These are phyloP conservation scores for Protomyces arabidopsidicola DNA, from an alignment of 1,139 yeast species.

Conservation along the genomic window DNA sequence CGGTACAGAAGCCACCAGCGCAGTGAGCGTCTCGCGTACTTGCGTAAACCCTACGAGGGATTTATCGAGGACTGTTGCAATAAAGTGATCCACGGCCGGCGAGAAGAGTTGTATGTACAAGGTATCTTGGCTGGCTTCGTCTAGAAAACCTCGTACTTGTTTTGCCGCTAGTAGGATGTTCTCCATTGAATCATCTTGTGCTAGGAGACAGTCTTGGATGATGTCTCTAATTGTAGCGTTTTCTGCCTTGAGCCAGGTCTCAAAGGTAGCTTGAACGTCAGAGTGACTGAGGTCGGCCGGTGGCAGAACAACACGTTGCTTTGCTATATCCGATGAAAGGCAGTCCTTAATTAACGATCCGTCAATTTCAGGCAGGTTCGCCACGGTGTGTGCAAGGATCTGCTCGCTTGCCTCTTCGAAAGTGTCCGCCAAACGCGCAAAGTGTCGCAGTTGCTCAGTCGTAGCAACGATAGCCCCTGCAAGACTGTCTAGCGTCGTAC, in stretches of 20 bases:
- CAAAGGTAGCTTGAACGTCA: not conserved
- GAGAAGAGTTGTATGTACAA: not conserved
- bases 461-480: not conserved
- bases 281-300: not conserved
- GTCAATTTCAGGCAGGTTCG: constrained; percentile 2
- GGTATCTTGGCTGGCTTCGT: constrained; percentile 8
- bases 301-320: constrained; percentile 4
- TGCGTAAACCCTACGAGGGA: not conserved
- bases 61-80: not conserved
- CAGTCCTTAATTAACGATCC: not conserved
- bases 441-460: not conserved
- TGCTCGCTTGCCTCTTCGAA: not conserved
- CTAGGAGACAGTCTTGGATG: not conserved
- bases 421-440: not conserved
- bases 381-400: not conserved
- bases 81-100: constrained; percentile 1
- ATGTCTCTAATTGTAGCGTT: not conserved
- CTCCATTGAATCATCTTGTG: not conserved
- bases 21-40: not conserved
- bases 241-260: constrained; percentile 1
- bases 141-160: not conserved
- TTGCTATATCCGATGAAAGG: not conserved
- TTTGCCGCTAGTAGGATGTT: not conserved
- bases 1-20: not conserved
- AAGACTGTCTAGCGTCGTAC: not conserved